These are phyloP conservation scores for Neonectria sp. DNA, from an alignment of 2,329 filamentous ascomycete species.

Conservation along the genomic window DNA sequence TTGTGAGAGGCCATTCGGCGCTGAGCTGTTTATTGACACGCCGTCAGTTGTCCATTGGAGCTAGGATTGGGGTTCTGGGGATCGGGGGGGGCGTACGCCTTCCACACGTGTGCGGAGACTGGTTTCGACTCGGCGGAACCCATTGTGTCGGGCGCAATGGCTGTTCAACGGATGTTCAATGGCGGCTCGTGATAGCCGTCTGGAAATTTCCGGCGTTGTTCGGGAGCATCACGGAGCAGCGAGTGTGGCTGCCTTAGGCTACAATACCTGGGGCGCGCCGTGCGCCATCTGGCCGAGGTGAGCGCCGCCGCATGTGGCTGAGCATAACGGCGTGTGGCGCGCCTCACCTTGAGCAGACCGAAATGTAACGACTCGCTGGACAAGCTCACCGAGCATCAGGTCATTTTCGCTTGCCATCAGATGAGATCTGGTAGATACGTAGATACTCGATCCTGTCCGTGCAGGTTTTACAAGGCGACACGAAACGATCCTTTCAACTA, in stretches of 20 bases:
- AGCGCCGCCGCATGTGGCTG: slow-evolving; percentile 36
- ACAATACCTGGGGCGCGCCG: slow-evolving; percentile 1
- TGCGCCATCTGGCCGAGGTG: slow-evolving; percentile 9
- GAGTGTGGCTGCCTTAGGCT: slow-evolving; percentile 52
- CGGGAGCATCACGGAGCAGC: slow-evolving; percentile 51
- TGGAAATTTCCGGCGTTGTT: slow-evolving; percentile 55
- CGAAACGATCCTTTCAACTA: slow-evolving; percentile 13
- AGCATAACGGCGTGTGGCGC: slow-evolving; percentile 33
- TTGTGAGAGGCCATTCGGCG: slow-evolving; percentile 77
- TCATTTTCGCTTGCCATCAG: slow-evolving; percentile 23
- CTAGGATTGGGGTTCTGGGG: background rate
- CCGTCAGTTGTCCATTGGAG: slow-evolving; percentile 39
- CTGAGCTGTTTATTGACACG: slow-evolving; percentile 54
- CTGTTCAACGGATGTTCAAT: slow-evolving; percentile 49
- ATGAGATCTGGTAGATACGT: slow-evolving; percentile 13
- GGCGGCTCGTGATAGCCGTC: slow-evolving; percentile 49
- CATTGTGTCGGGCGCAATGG: slow-evolving; percentile 64
- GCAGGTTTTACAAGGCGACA: slow-evolving; percentile 10
- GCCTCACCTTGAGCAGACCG: slow-evolving; percentile 14
- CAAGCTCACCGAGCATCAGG: slow-evolving; percentile 10
- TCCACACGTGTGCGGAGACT: slow-evolving; percentile 64
- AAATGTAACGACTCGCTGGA: background rate
- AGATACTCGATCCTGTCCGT: slow-evolving; percentile 13
- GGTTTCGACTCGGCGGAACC: slow-evolving; percentile 72
- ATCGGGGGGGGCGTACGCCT: slow-evolving; percentile 62